Evolutionary conservation across 2,329 filamentous ascomycete genomes (phyloP).

Genomic region (Aureobasidium sp.): DNA sequence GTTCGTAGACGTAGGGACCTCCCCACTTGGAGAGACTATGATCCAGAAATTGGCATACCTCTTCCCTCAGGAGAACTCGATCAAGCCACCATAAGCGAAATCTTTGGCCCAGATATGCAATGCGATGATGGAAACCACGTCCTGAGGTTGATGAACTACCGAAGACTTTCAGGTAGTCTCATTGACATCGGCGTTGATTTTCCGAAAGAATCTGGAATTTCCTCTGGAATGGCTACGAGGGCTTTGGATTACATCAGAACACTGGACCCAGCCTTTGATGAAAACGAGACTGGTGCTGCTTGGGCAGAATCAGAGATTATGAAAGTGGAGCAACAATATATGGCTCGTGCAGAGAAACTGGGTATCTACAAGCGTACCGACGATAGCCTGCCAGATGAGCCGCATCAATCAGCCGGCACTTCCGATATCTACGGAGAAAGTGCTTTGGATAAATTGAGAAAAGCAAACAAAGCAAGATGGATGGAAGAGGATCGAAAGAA

Average conservation of each 20-base stretch:
- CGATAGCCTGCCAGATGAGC: conserved; percentile 18
- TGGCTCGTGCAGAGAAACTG: conserved; percentile 27
- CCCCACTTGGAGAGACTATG: conserved; percentile 33
- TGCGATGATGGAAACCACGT: conserved; percentile 32
- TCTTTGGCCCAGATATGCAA: conserved; percentile 27
- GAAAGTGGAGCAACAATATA: conserved; percentile 25
- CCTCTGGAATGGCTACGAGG: conserved; percentile 24
- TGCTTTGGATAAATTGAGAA: conserved; percentile 23
- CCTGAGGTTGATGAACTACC: conserved; percentile 31
- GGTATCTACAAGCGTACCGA: conserved; percentile 29
- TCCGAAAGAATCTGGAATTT: conserved; percentile 22
- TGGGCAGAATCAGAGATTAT: conserved; percentile 31
- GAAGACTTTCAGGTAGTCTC: conserved; percentile 31
- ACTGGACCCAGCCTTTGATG: conserved; percentile 28
- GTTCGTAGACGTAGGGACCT: conserved; percentile 6
- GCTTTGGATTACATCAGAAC: conserved; percentile 29
- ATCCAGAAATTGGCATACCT: conserved; percentile 31
- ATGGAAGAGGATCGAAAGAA: conserved; percentile 20
- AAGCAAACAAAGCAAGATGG: conserved; percentile 24
- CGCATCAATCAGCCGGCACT: conserved; percentile 24
- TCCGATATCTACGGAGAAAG: conserved; percentile 25
- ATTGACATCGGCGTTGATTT: conserved; percentile 31
- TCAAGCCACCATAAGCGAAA: conserved; percentile 24
- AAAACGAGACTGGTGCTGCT: conserved; percentile 26
- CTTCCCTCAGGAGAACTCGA: conserved; percentile 26